Base-by-base conservation (phyloP, 2,329 filamentous ascomycete species). In the Blastomyces percursus region DNA sequence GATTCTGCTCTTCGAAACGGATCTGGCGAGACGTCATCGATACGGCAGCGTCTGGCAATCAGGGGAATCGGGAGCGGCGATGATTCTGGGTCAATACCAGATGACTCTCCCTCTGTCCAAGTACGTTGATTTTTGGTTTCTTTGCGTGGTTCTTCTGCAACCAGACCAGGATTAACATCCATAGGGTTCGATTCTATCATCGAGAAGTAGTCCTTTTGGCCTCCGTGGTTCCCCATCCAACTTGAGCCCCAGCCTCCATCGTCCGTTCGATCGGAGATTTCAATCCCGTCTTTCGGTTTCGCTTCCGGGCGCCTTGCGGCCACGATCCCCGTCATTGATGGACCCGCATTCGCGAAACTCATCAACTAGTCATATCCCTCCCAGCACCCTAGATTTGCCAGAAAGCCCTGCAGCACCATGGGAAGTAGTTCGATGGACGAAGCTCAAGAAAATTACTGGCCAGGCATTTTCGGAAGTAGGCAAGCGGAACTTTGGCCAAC, bases 361-460 rank as follows among this genome's bases (percentile, higher is more conserved):
- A 1, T 96, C 93, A 24, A 87, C 83, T 54, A 95, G 90, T 68
- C 85, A 90, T 67, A 75, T 89, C 12, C 72, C 82, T 16, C 77
- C 78, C 44, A 79, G 68, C 21, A 86, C 87, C 63, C 75, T 82
- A 52, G 79, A 85, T 62, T 78, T 81, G 60, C 88, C 89, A 57
- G 89, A 93, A 66, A 85, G 86, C 1, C 82, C 86, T 2, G 86
- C 90, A 61, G 86, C 90, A 5, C 94, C 94, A 1, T 99, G 94
- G 95, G 94, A 99, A 71, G 91, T 97, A 61, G 89, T 99, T 64
- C 84, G 92, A 71, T 99, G 95, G 95, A 97, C 91, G 0, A 94
- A 89, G 72, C 78, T 99, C 63, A 90, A 87, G 71, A 97, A 95
- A 74, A 84, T 99, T 65, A 91, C 91, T 30, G 86, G 85, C 0